Evolutionary conservation across 805 yeast species (phyloP), one percentile per base, ranked within the genome.

Genomic region (Ogataea pignaliae): DNA sequence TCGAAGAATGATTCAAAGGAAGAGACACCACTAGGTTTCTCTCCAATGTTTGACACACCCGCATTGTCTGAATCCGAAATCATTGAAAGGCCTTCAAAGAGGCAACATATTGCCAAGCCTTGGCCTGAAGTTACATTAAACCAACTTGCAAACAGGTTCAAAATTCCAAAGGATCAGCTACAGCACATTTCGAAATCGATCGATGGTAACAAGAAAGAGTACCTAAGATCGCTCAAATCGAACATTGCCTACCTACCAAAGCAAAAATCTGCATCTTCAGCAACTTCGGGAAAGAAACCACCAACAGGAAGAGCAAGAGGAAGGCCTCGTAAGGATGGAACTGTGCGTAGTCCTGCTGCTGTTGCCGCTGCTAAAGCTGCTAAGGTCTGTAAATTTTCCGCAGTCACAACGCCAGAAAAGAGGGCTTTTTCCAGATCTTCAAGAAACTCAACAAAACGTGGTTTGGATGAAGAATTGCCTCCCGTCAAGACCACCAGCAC

Each of bases 71-170:
- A 48, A 12, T 37, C 51, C 16, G 61, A 58, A 32, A 47, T 47
- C 11, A 29, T 52, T 28, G 51, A 42, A n/a, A 45, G 45, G 29
- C 57, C 57, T 13, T 31, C 40, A 34, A 54, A 49, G 26, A 53
- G 49, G 44, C 51, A 51, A 37, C 49, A 44, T 3, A 46, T 55
- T 11, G 55, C 54, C 36, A 54, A 50, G 39, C 63, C 63, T 12
- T 59, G 62, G 62, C 57, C 58, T 6, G 64, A 60, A 41, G 50
- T 54, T 10, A 53, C 65, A 9, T 45, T 59, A n/a, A 52, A 43
- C 36, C 62, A 59, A 47, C 41, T 60, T 26, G 64, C 63, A 2
- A 46, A 47, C 11, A 47, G 59, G 44, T 59, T 59, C 38, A 57
- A 56, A 17, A 46, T 60, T 17, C 51, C 65, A 8, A 53, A 52